A percentile compares a stretch with the other conserved stretches of the same genome.
Evolutionary conservation across 257 asterid species (phyloP).

Genomic region (Nicotiana otophora): DNA sequence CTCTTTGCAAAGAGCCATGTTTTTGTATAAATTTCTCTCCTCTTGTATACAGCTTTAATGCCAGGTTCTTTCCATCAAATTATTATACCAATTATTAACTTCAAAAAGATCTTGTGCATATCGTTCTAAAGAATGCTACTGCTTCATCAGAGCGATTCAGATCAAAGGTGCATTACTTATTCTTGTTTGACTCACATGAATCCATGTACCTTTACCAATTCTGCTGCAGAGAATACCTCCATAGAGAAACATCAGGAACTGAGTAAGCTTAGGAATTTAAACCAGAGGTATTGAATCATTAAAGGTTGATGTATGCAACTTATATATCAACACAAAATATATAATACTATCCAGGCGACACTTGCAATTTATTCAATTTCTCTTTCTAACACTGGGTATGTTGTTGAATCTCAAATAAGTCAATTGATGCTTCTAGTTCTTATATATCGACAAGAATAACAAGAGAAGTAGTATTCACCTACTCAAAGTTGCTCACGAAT

Average conservation of each 20-base stretch:
- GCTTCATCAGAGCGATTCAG: neutral
- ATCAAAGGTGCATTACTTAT: neutral
- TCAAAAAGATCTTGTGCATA: neutral
- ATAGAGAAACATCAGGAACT: neutral
- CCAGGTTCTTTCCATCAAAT: neutral
- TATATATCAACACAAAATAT: neutral
- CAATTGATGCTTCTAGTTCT: neutral
- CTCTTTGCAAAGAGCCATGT: neutral
- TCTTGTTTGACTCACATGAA: neutral
- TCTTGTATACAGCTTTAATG: neutral
- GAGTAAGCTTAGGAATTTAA: neutral
- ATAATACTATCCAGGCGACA: neutral
- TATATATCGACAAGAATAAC: neutral
- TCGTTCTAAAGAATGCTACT: neutral
- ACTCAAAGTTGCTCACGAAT: slow-evolving; percentile 62
- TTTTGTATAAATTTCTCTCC: neutral
- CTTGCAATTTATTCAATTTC: neutral
- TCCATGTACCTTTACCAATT: neutral
- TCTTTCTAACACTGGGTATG: neutral
- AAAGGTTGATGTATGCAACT: neutral
- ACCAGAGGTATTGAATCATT: neutral
- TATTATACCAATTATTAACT: neutral
- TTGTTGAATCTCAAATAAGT: neutral
- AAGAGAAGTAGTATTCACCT: slow-evolving; percentile 33
- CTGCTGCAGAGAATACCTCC: neutral